A percentile compares a stretch with the other conserved stretches of the same genome.
These are phyloP conservation scores for Rhizoclosmatium sp. DNA, from an alignment of 192 early-diverging fungal species.

Conservation along the genomic window DNA sequence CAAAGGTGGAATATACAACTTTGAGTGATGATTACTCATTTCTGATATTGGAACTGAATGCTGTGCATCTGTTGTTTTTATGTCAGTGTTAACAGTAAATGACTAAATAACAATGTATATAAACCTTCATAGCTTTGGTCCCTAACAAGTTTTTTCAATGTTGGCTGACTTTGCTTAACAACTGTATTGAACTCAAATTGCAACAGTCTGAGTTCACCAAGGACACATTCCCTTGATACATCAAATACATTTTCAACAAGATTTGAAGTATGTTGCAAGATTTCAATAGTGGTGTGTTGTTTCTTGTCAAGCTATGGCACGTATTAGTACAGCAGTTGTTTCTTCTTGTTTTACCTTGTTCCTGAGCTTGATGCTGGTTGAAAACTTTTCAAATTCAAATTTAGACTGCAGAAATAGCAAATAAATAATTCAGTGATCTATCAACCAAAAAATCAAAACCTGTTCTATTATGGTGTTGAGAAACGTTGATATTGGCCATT, in stretches of 20 bases:
- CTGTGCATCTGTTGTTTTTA: conserved; percentile 35
- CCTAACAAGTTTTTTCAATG: conserved; percentile 4
- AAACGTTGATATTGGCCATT: conserved; percentile 15
- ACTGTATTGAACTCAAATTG: conserved; percentile 40
- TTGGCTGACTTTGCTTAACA: conserved; percentile 18
- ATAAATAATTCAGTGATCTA: background rate
- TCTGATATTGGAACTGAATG: conserved; percentile 74
- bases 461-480: background rate
- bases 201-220: conserved; percentile 51
- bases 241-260: conserved; percentile 67
- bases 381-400: conserved; percentile 21
- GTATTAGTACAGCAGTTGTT: too few species aligned
- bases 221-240: conserved; percentile 62
- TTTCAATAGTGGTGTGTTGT: background rate
- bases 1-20: conserved; percentile 66
- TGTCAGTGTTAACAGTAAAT: background rate
- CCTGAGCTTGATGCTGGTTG: background rate
- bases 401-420: conserved; percentile 2
- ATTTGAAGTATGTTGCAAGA: background rate
- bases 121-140: conserved; percentile 33
- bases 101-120: background rate
- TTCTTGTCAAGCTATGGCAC: too few species aligned
- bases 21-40: conserved; percentile 73
- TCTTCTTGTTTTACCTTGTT: background rate
- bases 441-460: background rate